Conservation (phyloP, 257 asterid species). For the Fraxinus cuspidata region DNA sequence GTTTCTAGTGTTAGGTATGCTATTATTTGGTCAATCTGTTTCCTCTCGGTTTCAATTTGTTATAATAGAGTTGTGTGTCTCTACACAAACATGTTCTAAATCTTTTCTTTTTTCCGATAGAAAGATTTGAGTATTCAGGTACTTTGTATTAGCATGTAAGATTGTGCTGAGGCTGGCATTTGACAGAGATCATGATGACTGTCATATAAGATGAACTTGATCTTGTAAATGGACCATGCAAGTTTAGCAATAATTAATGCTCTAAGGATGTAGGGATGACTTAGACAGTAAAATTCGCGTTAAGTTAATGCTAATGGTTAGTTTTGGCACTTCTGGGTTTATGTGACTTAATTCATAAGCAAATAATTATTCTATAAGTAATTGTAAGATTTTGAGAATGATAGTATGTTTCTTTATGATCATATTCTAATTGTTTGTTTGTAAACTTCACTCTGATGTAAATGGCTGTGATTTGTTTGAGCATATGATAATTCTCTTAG, state of each 20-base stretch:
- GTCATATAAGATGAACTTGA: not conserved
- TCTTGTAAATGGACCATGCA: not conserved
- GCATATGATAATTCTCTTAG: too few species aligned
- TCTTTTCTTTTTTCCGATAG: not conserved
- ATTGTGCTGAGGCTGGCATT: not conserved
- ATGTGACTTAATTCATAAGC: slow-evolving; percentile 7
- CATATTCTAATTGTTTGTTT: not conserved
- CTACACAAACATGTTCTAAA: not conserved
- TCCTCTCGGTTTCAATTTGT: not conserved
- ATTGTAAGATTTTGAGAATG: not conserved
- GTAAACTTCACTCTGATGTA: not conserved
- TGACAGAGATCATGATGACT: not conserved
- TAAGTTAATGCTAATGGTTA: not conserved
- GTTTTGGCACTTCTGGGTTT: slow-evolving; percentile 7
- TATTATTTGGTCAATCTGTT: not conserved
- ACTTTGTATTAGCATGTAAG: not conserved
- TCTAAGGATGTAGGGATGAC: not conserved
- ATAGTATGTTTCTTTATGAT: too few species aligned
- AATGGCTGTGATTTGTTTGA: slow-evolving; percentile 8
- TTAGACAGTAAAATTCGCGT: not conserved
- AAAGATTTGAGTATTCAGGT: not conserved
- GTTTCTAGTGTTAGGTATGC: slow-evolving; percentile 6
- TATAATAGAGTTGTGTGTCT: not conserved
- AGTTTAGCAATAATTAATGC: not conserved
- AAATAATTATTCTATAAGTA: not conserved